phyloP scores from a whole-genome alignment of 129 eudicot species.

The Saposhnikovia divaricata region DNA sequence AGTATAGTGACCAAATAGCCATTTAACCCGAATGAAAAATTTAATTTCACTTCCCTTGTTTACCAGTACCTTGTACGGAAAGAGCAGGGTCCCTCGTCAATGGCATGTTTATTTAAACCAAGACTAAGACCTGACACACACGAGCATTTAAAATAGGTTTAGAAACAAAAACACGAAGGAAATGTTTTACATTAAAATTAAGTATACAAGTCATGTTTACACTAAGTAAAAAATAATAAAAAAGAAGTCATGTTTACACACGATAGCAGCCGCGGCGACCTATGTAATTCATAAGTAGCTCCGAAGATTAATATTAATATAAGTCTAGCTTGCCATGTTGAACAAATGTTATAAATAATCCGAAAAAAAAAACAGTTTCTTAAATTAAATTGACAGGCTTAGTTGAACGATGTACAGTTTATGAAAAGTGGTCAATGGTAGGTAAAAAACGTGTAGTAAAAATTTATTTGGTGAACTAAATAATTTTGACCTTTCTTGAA shows the following conservation, averaged over 20 bases:
- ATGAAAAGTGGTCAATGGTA: neutral
- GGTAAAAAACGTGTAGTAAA: slow-evolving; percentile 3
- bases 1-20: no score
- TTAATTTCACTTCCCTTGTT: neutral
- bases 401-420: neutral
- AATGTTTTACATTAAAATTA: no score
- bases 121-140: neutral
- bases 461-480: neutral
- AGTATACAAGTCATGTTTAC: neutral
- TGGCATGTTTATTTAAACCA: neutral
- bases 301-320: neutral
- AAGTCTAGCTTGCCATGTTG: neutral
- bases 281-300: neutral
- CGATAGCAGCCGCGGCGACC: neutral
- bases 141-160: neutral
- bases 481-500: neutral
- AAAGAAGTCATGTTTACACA: neutral
- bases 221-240: no score
- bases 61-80: neutral
- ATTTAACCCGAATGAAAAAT: no score
- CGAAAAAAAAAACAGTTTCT: neutral
- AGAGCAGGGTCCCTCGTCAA: neutral
- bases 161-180: neutral
- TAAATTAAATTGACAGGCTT: neutral
- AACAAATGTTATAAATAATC: neutral